Base-by-base conservation (phyloP, 257 asterid species). In the Striga asiatica region DNA sequence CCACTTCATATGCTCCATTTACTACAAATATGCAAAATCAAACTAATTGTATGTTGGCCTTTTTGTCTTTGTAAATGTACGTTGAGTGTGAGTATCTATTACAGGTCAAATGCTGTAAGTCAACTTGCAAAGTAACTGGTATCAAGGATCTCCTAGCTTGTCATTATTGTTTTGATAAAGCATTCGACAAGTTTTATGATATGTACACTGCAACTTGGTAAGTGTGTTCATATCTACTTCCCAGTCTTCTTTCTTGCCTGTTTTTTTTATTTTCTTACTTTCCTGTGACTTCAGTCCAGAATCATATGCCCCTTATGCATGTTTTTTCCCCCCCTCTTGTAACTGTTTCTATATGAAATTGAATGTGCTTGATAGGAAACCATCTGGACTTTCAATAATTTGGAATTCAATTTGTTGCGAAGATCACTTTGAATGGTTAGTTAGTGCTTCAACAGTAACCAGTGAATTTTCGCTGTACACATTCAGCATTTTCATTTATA, bases 341-440 rank as follows among this genome's bases (percentile, higher is more conserved):
- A 45, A 9, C 19, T 17, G 11, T 58, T 23, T 3, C 1, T 22
- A 19, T 27, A 42, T 9, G n/a, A 17, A 39, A 12, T 41, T 34
- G 58, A 37, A 52, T 63, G 39, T 41, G 50, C 46, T 66, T 67
- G n/a, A 50, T 76, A 88, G 95, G 97, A 88, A 78, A 71, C 71
- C 72, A 41, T 69, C 94, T 54, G 97, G 95, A 52, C 66, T 88
- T 56, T 75, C 91, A 38, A 78, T 82, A 63, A 85, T 88, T 66
- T 74, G 81, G 79, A 78, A 73, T 58, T 88, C 97, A 22, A 82
- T 88, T 38, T 80, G 92, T 75, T 88, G 97, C 6, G 95, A 88
- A 46, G 94, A 88, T 71, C 97, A 88, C 79, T 88, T 88, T 51
- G 94, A 83, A 65, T 88, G 94, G 95, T 88, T 34, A 51, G 80